Evolutionary conservation across 768 basidiomycete species (phyloP).

Genomic region (Pulveroboletus ravenelii): DNA sequence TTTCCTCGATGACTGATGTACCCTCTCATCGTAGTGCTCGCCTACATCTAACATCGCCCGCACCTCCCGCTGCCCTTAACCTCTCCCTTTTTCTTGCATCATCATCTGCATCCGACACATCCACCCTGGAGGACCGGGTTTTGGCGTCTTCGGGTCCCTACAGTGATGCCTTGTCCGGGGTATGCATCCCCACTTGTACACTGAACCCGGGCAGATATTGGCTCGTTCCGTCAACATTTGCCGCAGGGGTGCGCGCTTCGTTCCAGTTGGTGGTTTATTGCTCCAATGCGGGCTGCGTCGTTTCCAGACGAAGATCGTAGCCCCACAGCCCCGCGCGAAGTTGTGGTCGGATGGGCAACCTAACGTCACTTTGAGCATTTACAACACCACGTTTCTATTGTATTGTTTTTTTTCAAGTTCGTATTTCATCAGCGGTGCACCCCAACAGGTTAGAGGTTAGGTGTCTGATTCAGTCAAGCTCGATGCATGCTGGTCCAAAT

Average conservation of each 20-base stretch:
- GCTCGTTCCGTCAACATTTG: conserved; percentile 69
- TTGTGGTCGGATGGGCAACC: neutral
- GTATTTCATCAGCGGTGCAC: neutral
- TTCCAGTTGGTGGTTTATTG: conserved; percentile 65
- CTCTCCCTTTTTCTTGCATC: conserved; percentile 50
- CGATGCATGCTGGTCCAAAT: neutral
- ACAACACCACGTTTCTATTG: neutral
- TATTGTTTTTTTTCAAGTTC: neutral
- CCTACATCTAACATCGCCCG: conserved; percentile 50
- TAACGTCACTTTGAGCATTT: neutral
- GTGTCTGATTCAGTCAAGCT: neutral
- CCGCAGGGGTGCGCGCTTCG: conserved; percentile 47
- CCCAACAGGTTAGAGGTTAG: neutral
- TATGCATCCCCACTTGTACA: conserved; percentile 48
- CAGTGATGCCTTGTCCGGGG: conserved; percentile 69
- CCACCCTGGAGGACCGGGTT: conserved; percentile 35
- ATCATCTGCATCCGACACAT: neutral
- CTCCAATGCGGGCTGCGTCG: conserved; percentile 30
- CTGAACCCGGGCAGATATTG: conserved; percentile 62
- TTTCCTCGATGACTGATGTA: neutral
- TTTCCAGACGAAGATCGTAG: conserved; percentile 10
- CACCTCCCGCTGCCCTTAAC: conserved; percentile 49
- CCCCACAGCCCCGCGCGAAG: no score
- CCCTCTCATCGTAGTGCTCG: conserved; percentile 48
- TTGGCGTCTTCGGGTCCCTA: conserved; percentile 77